A percentile compares a stretch with the other conserved stretches of the same genome.
phyloP scores from a whole-genome alignment of 306 rosid genomes.

The Bauhinia variegata region DNA sequence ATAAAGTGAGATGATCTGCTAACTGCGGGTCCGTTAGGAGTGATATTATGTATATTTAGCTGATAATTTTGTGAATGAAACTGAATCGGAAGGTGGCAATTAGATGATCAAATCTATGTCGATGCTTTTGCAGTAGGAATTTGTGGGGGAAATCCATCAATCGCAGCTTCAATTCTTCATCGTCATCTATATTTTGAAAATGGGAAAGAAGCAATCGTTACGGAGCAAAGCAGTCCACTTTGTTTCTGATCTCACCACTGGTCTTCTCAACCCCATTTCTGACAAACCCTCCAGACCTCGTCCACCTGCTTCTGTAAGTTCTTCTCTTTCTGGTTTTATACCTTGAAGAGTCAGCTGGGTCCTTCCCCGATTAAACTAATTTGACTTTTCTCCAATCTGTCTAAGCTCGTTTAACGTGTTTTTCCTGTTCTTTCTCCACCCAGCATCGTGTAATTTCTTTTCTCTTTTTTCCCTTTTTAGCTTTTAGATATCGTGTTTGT shows the following conservation, averaged over 20 bases:
- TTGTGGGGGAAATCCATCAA: constrained; percentile 6
- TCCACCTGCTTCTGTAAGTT: constrained; percentile 60
- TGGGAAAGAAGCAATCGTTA: constrained; percentile 79
- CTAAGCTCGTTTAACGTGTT: neutral
- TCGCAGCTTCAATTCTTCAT: neutral
- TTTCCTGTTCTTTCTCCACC: neutral
- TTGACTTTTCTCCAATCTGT: neutral
- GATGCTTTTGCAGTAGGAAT: neutral
- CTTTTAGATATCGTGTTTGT: neutral
- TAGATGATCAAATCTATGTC: neutral
- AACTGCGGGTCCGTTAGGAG: neutral
- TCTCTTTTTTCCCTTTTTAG: no score
- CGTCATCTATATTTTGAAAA: constrained; percentile 23
- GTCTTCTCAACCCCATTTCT: constrained; percentile 84
- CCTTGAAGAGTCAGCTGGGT: neutral
- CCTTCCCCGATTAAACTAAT: neutral
- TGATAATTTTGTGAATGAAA: constrained; percentile 5
- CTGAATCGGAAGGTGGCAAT: constrained; percentile 1
- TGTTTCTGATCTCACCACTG: constrained; percentile 85
- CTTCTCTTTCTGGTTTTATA: constrained; percentile 7
- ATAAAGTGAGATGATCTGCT: neutral
- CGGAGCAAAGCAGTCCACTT: constrained; percentile 77
- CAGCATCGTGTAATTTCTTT: no score
- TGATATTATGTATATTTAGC: neutral
- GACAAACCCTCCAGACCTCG: constrained; percentile 63